Conservation (phyloP, 2,329 filamentous ascomycete genomes). For the Paracamarosporium sp. region DNA sequence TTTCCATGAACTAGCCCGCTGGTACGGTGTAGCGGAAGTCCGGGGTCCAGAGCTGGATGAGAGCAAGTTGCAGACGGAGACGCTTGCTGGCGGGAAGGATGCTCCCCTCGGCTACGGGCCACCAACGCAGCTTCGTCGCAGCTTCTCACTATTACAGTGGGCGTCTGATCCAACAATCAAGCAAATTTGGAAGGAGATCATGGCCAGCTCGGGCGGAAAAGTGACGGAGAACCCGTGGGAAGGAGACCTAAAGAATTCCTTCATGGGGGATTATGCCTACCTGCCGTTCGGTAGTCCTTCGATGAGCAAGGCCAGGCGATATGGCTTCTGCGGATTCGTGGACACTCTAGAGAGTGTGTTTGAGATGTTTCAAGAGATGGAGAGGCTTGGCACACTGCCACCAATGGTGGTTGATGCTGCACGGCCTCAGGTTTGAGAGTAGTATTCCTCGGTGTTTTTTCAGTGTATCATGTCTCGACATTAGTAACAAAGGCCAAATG, state of each 20-base stretch:
- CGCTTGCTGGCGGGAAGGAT: neutral
- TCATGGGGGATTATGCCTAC: neutral
- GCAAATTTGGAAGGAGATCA: neutral
- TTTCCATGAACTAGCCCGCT: neutral
- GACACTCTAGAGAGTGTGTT: neutral
- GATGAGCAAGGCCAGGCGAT: neutral
- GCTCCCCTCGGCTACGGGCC: neutral
- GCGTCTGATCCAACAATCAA: neutral
- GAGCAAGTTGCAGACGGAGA: neutral
- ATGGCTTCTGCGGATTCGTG: neutral
- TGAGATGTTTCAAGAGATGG: neutral
- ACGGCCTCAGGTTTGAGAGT: too few species aligned
- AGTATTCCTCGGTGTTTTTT: too few species aligned
- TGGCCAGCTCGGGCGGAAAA: neutral
- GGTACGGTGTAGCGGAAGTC: neutral
- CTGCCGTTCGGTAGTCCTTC: neutral
- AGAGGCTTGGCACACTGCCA: neutral
- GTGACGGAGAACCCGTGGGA: neutral
- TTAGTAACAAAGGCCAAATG: too few species aligned
- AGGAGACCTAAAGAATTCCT: neutral
- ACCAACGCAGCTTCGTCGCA: neutral
- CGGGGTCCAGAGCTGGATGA: neutral
- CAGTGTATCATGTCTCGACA: too few species aligned
- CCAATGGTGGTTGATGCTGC: neutral
- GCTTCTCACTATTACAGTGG: neutral